Evolutionary conservation across 2,329 filamentous ascomycete genomes (phyloP).

Genomic region (Alternaria solani): DNA sequence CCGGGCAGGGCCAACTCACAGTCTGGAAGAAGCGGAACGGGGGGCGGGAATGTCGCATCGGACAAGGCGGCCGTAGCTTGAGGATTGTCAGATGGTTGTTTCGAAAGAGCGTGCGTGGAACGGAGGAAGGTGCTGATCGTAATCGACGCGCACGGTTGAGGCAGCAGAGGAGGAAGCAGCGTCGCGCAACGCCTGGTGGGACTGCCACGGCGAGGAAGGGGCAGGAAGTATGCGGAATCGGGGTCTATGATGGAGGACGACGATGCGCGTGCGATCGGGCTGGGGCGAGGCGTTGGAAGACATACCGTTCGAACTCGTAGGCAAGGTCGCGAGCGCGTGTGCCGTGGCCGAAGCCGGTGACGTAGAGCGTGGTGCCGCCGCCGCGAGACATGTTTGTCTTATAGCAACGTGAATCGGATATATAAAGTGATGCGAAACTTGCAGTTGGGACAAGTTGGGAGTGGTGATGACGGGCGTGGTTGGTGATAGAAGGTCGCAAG

Average conservation of each 20-base stretch:
- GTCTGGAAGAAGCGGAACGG: slow-evolving; percentile 88
- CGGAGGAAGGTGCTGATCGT: slow-evolving; percentile 17
- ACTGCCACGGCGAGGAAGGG: background rate
- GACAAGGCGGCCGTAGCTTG: slow-evolving; percentile 94
- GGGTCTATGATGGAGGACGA: slow-evolving; percentile 35
- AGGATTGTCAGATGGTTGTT: slow-evolving; percentile 57
- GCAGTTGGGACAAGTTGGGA: slow-evolving; percentile 22
- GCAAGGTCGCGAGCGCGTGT: slow-evolving; percentile 98
- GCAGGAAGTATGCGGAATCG: slow-evolving; percentile 19
- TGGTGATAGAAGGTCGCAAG: slow-evolving; percentile 21
- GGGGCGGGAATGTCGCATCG: slow-evolving; percentile 98
- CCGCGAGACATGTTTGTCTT: slow-evolving; percentile 79
- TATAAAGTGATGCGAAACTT: slow-evolving; percentile 18
- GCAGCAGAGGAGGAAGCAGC: slow-evolving; percentile 35
- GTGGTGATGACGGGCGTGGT: slow-evolving; percentile 19
- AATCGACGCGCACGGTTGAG: slow-evolving; percentile 4
- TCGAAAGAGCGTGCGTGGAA: slow-evolving; percentile 22
- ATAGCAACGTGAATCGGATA: slow-evolving; percentile 14
- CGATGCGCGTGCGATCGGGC: slow-evolving; percentile 42
- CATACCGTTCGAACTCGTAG: slow-evolving; percentile 99
- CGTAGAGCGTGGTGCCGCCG: slow-evolving; percentile 92
- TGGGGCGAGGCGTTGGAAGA: slow-evolving; percentile 59
- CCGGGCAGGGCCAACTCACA: slow-evolving; percentile 71
- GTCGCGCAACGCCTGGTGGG: slow-evolving; percentile 9
- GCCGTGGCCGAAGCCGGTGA: slow-evolving; percentile 98